A percentile compares a stretch with the other conserved stretches of the same genome.
Evolutionary conservation across 305 asterid species (phyloP).

Genomic region (Fraxinus dipetala): DNA sequence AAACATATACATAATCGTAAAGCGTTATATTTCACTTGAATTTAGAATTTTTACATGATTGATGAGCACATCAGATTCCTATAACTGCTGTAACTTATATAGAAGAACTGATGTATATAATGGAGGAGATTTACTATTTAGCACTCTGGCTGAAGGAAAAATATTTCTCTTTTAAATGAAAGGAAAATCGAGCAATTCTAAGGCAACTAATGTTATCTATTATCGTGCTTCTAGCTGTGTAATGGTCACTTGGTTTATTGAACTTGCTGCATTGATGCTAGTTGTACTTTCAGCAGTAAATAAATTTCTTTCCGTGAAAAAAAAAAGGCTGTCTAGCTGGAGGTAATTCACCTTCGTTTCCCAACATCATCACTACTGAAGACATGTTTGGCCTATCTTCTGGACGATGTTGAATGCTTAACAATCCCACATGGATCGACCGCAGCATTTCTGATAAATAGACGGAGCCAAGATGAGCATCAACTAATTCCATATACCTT

Average conservation of each 20-base stretch:
- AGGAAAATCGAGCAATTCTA: neutral
- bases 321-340: conserved; percentile 48
- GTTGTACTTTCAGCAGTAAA: conserved; percentile 10
- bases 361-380: conserved; percentile 44
- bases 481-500: conserved; percentile 8
- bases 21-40: neutral
- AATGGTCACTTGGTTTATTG: conserved; percentile 31
- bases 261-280: conserved; percentile 25
- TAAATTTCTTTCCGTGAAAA: conserved; percentile 34
- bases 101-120: neutral
- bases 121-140: neutral
- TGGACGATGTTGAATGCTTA: conserved; percentile 47
- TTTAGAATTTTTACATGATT: neutral
- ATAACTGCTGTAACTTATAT: neutral
- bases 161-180: neutral
- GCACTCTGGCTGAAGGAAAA: neutral
- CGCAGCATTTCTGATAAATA: conserved; percentile 20
- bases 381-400: conserved; percentile 54
- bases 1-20: too few species aligned
- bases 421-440: conserved; percentile 34
- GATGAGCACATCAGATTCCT: neutral
- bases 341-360: conserved; percentile 38
- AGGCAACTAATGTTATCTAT: neutral
- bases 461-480: conserved; percentile 13
- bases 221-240: conserved; percentile 32